These are phyloP conservation scores for Neurospora africana DNA, from an alignment of 495 filamentous ascomycete species.

Conservation along the genomic window DNA sequence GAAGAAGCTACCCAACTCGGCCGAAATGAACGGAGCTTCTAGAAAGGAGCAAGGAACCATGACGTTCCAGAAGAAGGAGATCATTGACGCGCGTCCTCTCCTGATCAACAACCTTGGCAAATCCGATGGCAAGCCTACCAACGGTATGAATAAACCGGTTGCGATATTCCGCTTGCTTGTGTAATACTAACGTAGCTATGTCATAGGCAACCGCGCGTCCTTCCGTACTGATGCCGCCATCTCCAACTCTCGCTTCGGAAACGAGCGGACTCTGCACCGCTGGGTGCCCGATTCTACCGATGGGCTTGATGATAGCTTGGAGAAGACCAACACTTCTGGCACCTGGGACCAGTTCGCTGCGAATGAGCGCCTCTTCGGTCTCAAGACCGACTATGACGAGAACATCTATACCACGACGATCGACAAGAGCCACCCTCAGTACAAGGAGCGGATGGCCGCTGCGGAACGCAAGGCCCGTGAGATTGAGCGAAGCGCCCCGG, in stretches of 20 bases:
- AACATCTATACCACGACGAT: slow-evolving; percentile 88
- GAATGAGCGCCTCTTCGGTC: slow-evolving; percentile 78
- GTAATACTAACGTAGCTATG: neutral
- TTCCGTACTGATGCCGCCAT: slow-evolving; percentile 90
- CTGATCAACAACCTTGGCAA: slow-evolving; percentile 36
- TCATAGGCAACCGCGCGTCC: slow-evolving; percentile 32
- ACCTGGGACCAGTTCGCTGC: slow-evolving; percentile 90
- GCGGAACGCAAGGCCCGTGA: slow-evolving; percentile 81
- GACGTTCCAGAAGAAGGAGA: slow-evolving; percentile 71
- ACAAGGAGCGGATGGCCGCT: slow-evolving; percentile 61
- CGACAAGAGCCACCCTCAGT: slow-evolving; percentile 69
- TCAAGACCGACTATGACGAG: slow-evolving; percentile 83
- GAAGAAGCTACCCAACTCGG: slow-evolving; percentile 33
- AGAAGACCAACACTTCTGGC: slow-evolving; percentile 38
- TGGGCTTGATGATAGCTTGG: slow-evolving; percentile 57
- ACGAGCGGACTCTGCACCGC: slow-evolving; percentile 68
- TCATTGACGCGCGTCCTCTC: slow-evolving; percentile 50
- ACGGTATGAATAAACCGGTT: slow-evolving; percentile 48
- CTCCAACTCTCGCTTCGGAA: slow-evolving; percentile 55
- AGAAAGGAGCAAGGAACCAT: slow-evolving; percentile 47
- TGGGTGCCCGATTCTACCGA: slow-evolving; percentile 70
- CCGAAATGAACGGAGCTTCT: slow-evolving; percentile 32
- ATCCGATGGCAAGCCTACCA: slow-evolving; percentile 44
- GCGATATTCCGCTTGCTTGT: neutral
- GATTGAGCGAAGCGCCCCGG: slow-evolving; percentile 61